A percentile compares a stretch with the other conserved stretches of the same genome.
Evolutionary conservation across 345 rosid genomes (phyloP).

Genomic region (Pseudoturritis turrita): DNA sequence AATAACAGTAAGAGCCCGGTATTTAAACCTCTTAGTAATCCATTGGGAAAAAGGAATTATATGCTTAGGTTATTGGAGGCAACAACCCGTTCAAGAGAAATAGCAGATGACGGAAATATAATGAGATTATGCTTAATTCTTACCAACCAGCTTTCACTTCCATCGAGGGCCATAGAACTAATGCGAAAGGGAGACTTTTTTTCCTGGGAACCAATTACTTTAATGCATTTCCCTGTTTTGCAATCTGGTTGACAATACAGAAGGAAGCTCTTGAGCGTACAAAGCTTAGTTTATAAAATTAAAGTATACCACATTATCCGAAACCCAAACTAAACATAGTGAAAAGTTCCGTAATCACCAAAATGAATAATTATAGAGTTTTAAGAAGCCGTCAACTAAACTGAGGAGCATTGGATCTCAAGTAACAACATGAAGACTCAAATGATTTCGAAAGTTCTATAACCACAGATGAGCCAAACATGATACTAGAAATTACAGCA

Average conservation of each 20-base stretch:
- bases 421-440: constrained; percentile 5
- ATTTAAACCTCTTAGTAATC: not conserved
- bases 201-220: constrained; percentile 52
- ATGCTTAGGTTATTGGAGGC: not conserved
- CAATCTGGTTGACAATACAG: constrained; percentile 57
- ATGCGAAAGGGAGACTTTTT: constrained; percentile 43
- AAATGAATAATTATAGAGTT: not conserved
- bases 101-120: not conserved
- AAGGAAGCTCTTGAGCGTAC: not conserved
- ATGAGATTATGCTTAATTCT: constrained; percentile 27
- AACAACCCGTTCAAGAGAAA: not conserved
- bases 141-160: constrained; percentile 99
- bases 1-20: not conserved
- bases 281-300: not conserved
- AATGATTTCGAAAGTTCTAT: not conserved
- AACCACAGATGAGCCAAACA: not conserved
- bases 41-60: not conserved
- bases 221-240: constrained; percentile 78
- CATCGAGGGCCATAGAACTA: constrained; percentile 85
- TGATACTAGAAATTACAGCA: not conserved
- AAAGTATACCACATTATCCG: not conserved
- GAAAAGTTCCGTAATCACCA: not conserved
- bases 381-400: not conserved
- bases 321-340: not conserved
- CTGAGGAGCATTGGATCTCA: not conserved